Evolutionary conservation across 2,329 filamentous ascomycete species (phyloP).

Genomic region (Alternaria brassicae): DNA sequence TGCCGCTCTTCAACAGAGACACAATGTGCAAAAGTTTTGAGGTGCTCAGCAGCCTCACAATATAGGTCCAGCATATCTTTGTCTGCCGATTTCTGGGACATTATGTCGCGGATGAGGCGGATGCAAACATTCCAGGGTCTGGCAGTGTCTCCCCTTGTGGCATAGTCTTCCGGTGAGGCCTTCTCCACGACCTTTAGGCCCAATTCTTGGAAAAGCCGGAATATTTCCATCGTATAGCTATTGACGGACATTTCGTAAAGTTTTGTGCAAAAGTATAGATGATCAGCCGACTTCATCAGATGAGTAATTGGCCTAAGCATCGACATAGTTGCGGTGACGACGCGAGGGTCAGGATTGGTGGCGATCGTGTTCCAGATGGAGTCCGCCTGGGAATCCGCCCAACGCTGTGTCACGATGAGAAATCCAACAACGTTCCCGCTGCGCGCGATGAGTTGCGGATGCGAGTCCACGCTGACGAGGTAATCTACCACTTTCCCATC

Average conservation of each 20-base stretch:
- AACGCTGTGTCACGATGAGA: conserved; percentile 78
- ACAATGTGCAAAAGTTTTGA: conserved; percentile 65
- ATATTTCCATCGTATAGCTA: conserved; percentile 40
- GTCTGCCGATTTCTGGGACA: conserved; percentile 61
- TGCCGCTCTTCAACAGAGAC: conserved; percentile 66
- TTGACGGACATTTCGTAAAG: conserved; percentile 57
- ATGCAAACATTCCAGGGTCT: conserved; percentile 65
- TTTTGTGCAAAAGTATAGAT: conserved; percentile 73
- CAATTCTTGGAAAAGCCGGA: conserved; percentile 42
- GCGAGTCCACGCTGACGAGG: conserved; percentile 87
- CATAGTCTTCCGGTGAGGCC: conserved; percentile 15
- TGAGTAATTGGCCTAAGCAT: conserved; percentile 65
- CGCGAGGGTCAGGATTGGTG: conserved; percentile 80
- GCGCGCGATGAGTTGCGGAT: conserved; percentile 84
- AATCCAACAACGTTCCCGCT: conserved; percentile 88
- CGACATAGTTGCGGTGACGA: conserved; percentile 78
- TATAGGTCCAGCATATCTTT: conserved; percentile 69
- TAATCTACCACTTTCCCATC: conserved; percentile 79
- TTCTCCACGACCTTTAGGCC: conserved; percentile 28
- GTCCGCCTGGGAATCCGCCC: conserved; percentile 75
- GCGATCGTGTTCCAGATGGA: conserved; percentile 84
- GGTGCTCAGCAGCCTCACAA: conserved; percentile 66
- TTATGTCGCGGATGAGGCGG: conserved; percentile 75
- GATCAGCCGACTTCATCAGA: conserved; percentile 52
- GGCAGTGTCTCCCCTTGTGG: conserved; percentile 31